Conservation (phyloP, 1,139 yeast genomes). For the Geotrichum bryndzae region DNA sequence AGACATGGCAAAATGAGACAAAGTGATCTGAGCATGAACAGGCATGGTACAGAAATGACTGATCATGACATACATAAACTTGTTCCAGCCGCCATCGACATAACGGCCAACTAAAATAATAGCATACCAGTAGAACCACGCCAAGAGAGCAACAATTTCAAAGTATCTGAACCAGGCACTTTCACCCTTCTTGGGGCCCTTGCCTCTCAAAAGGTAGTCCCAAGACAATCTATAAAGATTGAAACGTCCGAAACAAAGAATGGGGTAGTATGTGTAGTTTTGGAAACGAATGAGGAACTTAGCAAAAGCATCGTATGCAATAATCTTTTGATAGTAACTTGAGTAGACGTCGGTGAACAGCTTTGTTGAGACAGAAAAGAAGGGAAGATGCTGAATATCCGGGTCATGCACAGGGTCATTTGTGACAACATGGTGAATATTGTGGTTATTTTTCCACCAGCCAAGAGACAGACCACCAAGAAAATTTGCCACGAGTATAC, state of each 20-base stretch:
- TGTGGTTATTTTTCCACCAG: constrained; percentile 94
- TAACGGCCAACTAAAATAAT: constrained; percentile 52
- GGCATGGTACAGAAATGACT: constrained; percentile 81
- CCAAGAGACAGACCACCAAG: constrained; percentile 85
- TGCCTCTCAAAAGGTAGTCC: constrained; percentile 63
- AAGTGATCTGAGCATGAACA: constrained; percentile 85
- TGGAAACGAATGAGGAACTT: constrained; percentile 55
- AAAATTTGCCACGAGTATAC: constrained; percentile 68
- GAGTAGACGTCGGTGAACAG: constrained; percentile 65
- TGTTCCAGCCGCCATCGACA: constrained; percentile 47
- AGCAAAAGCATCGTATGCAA: constrained; percentile 66
- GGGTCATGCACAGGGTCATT: constrained; percentile 93
- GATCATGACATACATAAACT: constrained; percentile 57
- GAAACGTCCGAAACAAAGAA: constrained; percentile 77
- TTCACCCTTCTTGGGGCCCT: constrained; percentile 72
- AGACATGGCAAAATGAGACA: constrained; percentile 91
- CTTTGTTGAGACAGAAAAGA: constrained; percentile 76
- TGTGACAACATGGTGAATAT: constrained; percentile 81
- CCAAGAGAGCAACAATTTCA: constrained; percentile 62
- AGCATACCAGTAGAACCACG: constrained; percentile 75
- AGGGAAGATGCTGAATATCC: constrained; percentile 87
- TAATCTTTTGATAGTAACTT: constrained; percentile 64
- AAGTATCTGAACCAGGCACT: constrained; percentile 84
- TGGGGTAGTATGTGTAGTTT: constrained; percentile 67
- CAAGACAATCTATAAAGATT: constrained; percentile 77